Evolutionary conservation across 2,329 filamentous ascomycete genomes (phyloP), one percentile per base, ranked within the genome.

Genomic region (Botryotinia globosa): DNA sequence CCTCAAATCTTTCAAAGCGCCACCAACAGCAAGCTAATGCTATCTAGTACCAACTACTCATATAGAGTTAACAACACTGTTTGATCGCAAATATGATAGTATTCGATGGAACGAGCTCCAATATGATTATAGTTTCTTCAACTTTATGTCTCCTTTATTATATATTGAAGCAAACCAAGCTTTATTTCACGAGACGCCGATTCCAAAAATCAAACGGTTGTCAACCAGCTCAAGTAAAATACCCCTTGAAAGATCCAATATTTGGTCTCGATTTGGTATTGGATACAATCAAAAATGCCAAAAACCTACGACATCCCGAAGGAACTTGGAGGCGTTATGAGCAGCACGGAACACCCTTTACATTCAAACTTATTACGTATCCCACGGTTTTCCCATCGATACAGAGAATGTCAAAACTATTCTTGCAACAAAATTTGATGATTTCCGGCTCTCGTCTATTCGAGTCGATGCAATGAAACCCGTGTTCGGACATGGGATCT

Each of bases 361-460:
- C 62, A 12, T 59, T 56, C 14, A 69, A 37, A 29, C 39, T 69
- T 32, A 61, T 63, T 32, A 63, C 18, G 3, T 67, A 54, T 84
- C 83, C 3, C 80, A 83, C 69, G 74, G 76, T 86, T 71, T 80
- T 83, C 75, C 87, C 85, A 80, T 81, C 68, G 87, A 89, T 34
- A 82, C 83, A 0, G 84, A 85, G 59, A 90, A 89, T 76, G 76
- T 90, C 63, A 88, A 89, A 78, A 82, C 86, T 0, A 81, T 89
- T 4, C 82, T 90, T 14, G 83, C 84, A 8, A 83, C 83, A 0
- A 81, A 84, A 32, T 87, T 88, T 77, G 84, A 86, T 56, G 85
- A 88, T 73, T 91, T 85, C 81, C 80, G 78, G 18, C 78, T 88
- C 32, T 84, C 84, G 6, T 76, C 39, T 7, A 56, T 51, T 18